These are phyloP conservation scores for Achlya hypogyna DNA, from an alignment of 352 stramenopile species.

Conservation along the genomic window DNA sequence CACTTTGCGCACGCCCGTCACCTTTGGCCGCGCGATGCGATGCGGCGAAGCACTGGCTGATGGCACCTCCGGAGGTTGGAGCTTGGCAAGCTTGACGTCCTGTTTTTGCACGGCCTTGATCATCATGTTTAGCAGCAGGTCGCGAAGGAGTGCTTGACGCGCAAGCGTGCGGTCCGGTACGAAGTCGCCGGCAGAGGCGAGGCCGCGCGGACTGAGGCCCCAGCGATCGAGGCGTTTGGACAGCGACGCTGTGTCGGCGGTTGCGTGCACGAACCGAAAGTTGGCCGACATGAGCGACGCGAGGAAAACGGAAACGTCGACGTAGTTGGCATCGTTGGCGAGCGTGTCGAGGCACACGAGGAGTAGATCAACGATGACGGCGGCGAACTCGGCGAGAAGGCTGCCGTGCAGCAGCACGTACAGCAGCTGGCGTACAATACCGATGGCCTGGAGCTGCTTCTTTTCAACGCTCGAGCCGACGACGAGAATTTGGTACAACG, in stretches of 20 bases:
- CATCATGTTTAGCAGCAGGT: constrained; percentile 52
- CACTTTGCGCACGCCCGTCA: constrained; percentile 53
- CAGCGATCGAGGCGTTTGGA: constrained; percentile 22
- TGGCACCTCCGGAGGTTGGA: constrained; percentile 33
- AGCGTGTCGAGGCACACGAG: constrained; percentile 45
- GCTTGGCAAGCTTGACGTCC: constrained; percentile 56
- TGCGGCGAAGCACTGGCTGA: constrained; percentile 19
- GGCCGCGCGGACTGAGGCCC: constrained; percentile 42
- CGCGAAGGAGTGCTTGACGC: constrained; percentile 42
- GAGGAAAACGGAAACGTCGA: constrained; percentile 54
- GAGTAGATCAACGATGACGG: constrained; percentile 55
- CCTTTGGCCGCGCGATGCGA: constrained; percentile 21
- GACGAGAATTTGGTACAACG: constrained; percentile 53
- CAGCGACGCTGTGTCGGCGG: not conserved
- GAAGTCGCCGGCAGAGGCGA: not conserved
- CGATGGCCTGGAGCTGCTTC: constrained; percentile 48
- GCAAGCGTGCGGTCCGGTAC: constrained; percentile 6
- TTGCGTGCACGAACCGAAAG: constrained; percentile 26
- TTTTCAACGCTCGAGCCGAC: constrained; percentile 39
- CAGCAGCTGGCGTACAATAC: constrained; percentile 53
- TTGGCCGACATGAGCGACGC: constrained; percentile 40
- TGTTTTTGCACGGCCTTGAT: constrained; percentile 62
- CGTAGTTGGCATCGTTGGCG: constrained; percentile 50
- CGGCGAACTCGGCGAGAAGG: constrained; percentile 37
- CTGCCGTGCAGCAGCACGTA: constrained; percentile 56